phyloP scores from a whole-genome alignment of 768 basidiomycete genomes.

The Podaxis sp. region DNA sequence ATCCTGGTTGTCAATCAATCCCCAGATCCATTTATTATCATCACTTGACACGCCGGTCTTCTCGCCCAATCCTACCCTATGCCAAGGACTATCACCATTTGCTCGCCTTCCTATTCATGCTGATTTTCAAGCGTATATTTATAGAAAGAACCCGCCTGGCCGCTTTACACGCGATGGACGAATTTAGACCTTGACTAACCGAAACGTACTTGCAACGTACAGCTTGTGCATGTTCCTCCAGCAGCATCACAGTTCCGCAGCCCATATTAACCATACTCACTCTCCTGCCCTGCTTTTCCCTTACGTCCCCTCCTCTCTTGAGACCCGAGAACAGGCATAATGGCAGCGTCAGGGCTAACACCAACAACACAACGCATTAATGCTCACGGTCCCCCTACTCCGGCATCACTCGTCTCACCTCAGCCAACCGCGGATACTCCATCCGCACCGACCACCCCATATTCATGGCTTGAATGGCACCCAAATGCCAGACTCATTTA shows the following conservation, averaged over 20 bases:
- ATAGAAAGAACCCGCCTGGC: slow-evolving; percentile 5
- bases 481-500: slow-evolving; percentile 34
- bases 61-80: slow-evolving; percentile 14
- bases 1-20: slow-evolving; percentile 9
- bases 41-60: slow-evolving; percentile 15
- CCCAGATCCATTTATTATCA: slow-evolving; percentile 9
- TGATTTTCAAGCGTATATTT: slow-evolving; percentile 12
- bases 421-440: slow-evolving; percentile 2
- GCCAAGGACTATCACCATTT: slow-evolving; percentile 17
- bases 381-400: not conserved
- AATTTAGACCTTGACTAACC: slow-evolving; percentile 12
- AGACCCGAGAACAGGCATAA: not conserved
- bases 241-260: not conserved
- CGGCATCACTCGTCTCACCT: slow-evolving; percentile 9
- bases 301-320: not conserved
- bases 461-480: slow-evolving; percentile 36
- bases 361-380: not conserved
- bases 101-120: slow-evolving; percentile 9
- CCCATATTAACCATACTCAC: not conserved
- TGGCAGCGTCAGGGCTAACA: not conserved
- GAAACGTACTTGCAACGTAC: slow-evolving; percentile 7
- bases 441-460: slow-evolving; percentile 28
- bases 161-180: slow-evolving; percentile 13
- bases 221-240: not conserved
- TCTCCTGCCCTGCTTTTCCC: not conserved